Base-by-base conservation (phyloP, 2,329 filamentous ascomycete genomes). In the Penicillium occitanis region DNA sequence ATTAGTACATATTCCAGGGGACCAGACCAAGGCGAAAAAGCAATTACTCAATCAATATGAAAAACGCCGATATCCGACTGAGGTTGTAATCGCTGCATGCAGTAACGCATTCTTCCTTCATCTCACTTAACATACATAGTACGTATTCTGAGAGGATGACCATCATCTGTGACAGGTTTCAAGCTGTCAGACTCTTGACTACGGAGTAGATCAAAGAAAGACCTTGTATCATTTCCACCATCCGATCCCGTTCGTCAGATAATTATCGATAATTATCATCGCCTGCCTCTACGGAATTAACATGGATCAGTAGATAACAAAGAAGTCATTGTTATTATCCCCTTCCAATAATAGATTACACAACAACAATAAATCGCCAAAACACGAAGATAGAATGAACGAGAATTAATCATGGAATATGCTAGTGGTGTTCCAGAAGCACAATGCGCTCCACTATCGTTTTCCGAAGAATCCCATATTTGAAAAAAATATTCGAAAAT, bases 21-120 rank as follows among this genome's bases (percentile, higher is more conserved):
- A 37, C 44, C 44, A 48, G 46, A 19, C 44, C n/a, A 22, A 17
- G 44, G 19, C 22, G 30, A 37, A 40, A 57, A 57, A 57, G 53
- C 53, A 57, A 57, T 57, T 40, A 22, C 51, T 35, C 11, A 57
- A 57, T 37, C 53, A 57, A 57, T 40, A 57, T 57, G n/a, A 57
- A 57, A 37, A 40, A 37, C 53, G 53, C 53, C 53, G 51, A 55
- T 35, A 55, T 55, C 28, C 51, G 33, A 22, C 53, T 57, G 33
- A 57, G 11, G 19, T 37, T 35, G 53, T 57, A 14, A n/a, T n/a
- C 22, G 33, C 30, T 57, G 53, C 53, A 57, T 57, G 33, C 33
- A 57, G 53, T 22, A 14, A 55, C 11, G 5, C 53, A 25, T 57
- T 22, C 28, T 35, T 11, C 28, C 30, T 48, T 25, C 46, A 48